Conservation (phyloP, 305 asterid species). For the Solanum hybrid region DNA sequence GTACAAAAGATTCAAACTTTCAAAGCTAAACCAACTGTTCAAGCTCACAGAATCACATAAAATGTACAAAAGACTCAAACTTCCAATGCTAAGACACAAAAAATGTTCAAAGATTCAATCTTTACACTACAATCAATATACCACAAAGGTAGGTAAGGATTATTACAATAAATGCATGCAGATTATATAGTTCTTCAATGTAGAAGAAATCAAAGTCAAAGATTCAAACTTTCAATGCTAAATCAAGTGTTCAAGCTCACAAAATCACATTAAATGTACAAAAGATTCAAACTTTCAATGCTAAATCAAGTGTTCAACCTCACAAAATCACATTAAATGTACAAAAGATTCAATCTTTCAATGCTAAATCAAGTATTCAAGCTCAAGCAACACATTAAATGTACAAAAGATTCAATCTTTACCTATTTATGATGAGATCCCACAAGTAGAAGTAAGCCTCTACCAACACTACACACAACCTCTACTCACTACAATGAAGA, state of each 20-base stretch:
- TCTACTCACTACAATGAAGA: background rate
- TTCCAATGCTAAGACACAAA: background rate
- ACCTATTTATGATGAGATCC: conserved; percentile 18
- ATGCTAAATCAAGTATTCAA: background rate
- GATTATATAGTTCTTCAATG: background rate
- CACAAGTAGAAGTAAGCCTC: background rate
- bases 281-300: background rate
- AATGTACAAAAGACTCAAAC: background rate
- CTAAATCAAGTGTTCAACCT: background rate
- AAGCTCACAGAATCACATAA: background rate
- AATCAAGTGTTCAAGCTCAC: background rate
- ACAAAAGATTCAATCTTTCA: background rate
- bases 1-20: background rate
- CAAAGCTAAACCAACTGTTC: background rate
- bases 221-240: conserved; percentile 11
- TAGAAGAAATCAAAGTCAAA: conserved; percentile 2
- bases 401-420: background rate
- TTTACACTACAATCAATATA: background rate
- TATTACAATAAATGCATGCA: background rate
- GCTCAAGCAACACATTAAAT: background rate
- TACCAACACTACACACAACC: background rate
- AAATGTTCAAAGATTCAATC: background rate
- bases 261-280: background rate
- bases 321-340: background rate
- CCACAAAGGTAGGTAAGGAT: background rate